These are phyloP conservation scores for Barbarea vulgaris DNA, from an alignment of 345 rosid species.

Conservation along the genomic window DNA sequence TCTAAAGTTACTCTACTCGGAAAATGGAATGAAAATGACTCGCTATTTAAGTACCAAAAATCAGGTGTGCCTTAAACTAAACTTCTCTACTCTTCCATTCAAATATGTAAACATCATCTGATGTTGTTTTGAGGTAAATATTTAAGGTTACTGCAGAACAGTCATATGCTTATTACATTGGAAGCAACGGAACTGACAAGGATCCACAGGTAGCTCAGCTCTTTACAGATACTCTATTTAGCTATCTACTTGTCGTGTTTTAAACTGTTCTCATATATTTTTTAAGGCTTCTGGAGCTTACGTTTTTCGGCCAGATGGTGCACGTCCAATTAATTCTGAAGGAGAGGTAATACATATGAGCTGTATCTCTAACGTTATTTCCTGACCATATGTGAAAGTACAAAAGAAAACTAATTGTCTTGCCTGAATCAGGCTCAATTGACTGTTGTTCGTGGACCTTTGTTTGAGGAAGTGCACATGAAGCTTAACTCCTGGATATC, in stretches of 20 bases:
- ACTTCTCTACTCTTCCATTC: slow-evolving; percentile 10
- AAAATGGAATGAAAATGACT: slow-evolving; percentile 59
- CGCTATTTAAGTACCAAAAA: slow-evolving; percentile 55
- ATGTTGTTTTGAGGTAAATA: slow-evolving; percentile 41
- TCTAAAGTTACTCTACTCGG: slow-evolving; percentile 65
- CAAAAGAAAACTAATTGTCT: slow-evolving; percentile 23
- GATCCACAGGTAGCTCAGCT: slow-evolving; percentile 77
- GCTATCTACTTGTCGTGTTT: slow-evolving; percentile 7
- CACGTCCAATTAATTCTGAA: slow-evolving; percentile 51
- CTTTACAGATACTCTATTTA: slow-evolving; percentile 11
- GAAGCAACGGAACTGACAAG: slow-evolving; percentile 83
- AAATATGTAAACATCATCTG: slow-evolving; percentile 21
- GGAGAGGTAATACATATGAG: slow-evolving; percentile 51
- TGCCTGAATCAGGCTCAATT: slow-evolving; percentile 54
- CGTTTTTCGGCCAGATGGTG: slow-evolving; percentile 82
- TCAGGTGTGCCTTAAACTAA: slow-evolving; percentile 48
- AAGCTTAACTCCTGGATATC: slow-evolving; percentile 77
- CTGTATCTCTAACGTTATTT: slow-evolving; percentile 24
- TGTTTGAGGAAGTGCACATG: slow-evolving; percentile 88
- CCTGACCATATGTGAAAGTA: slow-evolving; percentile 7
- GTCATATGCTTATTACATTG: slow-evolving; percentile 78
- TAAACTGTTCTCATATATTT: slow-evolving; percentile 6
- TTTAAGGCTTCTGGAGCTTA: slow-evolving; percentile 94
- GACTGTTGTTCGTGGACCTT: slow-evolving; percentile 69
- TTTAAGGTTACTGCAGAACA: slow-evolving; percentile 59